Percentiles rank a stretch among this genome's conserved stretches.
Conservation (phyloP, 805 yeast species). For the Cyberlindnera veronae region DNA sequence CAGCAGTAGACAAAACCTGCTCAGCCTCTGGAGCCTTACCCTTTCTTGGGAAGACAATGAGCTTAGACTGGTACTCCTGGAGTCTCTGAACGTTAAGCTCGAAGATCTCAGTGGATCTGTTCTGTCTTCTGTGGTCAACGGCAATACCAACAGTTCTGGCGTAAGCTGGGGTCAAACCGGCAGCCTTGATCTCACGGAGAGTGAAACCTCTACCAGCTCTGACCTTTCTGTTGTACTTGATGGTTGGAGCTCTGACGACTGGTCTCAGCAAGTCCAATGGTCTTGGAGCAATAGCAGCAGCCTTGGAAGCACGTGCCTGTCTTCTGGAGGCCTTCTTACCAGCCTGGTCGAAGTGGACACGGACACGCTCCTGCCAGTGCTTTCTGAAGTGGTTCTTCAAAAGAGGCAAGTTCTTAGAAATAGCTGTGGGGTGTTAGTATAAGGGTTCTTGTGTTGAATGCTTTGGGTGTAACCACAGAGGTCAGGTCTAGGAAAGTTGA, state of each 20-base stretch:
- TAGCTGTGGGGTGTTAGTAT: too few relatives aligned
- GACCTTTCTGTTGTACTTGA: constrained; percentile 98
- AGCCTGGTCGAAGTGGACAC: constrained; percentile 99
- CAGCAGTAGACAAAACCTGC: constrained; percentile 71
- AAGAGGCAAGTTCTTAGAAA: constrained; percentile 97
- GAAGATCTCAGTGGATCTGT: constrained; percentile 94
- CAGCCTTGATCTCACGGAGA: constrained; percentile 96
- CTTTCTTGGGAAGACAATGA: constrained; percentile 94
- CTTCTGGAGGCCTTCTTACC: constrained; percentile 99
- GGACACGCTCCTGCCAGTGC: constrained; percentile 99
- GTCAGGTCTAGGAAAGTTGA: too few relatives aligned
- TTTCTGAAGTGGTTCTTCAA: constrained; percentile 99
- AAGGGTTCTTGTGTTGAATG: too few relatives aligned
- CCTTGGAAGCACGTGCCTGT: constrained; percentile 87
- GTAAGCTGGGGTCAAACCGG: constrained; percentile 87
- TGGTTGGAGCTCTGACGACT: constrained; percentile 97
- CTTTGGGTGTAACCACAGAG: too few relatives aligned
- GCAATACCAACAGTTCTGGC: constrained; percentile 99
- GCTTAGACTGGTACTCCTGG: constrained; percentile 92
- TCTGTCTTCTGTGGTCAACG: constrained; percentile 99
- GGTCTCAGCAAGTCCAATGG: constrained; percentile 97
- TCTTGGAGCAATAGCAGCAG: constrained; percentile 95
- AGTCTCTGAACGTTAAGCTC: constrained; percentile 95
- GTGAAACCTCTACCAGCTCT: constrained; percentile 99
- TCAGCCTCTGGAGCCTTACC: constrained; percentile 75